Evolutionary conservation across 2,329 filamentous ascomycete genomes (phyloP).

Genomic region (Fusarium clavum): DNA sequence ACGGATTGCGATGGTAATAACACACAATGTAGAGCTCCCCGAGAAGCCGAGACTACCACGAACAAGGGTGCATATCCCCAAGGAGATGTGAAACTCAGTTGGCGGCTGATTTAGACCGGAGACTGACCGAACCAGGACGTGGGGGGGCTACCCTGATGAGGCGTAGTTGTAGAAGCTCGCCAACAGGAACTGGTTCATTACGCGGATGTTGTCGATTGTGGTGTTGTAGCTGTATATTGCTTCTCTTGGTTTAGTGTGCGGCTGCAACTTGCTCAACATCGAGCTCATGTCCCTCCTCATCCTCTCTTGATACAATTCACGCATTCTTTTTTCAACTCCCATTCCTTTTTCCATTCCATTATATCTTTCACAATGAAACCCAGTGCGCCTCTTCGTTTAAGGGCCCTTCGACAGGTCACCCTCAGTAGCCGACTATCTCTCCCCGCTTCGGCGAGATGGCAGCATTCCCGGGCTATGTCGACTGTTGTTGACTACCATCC

Average conservation of each 20-base stretch:
- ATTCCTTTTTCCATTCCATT: slow-evolving; percentile 5
- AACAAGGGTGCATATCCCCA: neutral
- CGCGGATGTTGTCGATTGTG: slow-evolving; percentile 15
- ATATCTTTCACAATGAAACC: slow-evolving; percentile 31
- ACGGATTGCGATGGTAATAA: slow-evolving; percentile 19
- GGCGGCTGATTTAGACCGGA: slow-evolving; percentile 16
- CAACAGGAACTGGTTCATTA: slow-evolving; percentile 20
- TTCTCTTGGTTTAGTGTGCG: slow-evolving; percentile 33
- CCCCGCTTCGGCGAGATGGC: slow-evolving; percentile 41
- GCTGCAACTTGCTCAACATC: slow-evolving; percentile 17
- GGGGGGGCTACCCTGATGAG: slow-evolving; percentile 19
- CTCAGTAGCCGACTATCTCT: slow-evolving; percentile 14
- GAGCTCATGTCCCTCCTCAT: neutral
- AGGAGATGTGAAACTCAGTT: slow-evolving; percentile 4
- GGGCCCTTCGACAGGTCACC: slow-evolving; percentile 32
- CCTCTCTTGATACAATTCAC: slow-evolving; percentile 1
- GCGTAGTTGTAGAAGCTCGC: slow-evolving; percentile 33
- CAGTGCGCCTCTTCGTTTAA: slow-evolving; percentile 33
- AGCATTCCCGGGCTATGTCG: slow-evolving; percentile 40
- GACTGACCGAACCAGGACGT: slow-evolving; percentile 31
- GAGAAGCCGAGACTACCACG: slow-evolving; percentile 35
- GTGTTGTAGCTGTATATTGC: slow-evolving; percentile 21
- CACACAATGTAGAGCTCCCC: neutral
- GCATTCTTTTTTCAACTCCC: slow-evolving; percentile 11
- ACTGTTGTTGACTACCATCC: slow-evolving; percentile 45